Evolutionary conservation across 805 yeast genomes (phyloP), one percentile per base, ranked within the genome.

Genomic region (Barnettozyma wickerhamii): DNA sequence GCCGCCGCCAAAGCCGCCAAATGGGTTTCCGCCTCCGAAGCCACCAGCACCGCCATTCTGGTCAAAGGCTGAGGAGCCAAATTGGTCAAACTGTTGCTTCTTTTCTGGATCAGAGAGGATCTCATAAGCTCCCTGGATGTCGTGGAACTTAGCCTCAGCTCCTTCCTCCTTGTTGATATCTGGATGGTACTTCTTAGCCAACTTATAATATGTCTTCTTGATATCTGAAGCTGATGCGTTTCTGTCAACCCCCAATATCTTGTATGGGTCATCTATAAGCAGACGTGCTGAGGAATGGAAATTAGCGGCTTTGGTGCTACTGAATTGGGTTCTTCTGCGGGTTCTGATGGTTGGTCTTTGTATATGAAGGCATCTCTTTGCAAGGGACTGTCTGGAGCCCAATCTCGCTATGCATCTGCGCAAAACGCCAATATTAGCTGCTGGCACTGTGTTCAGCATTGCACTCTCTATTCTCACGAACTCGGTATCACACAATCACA

Each of bases 181-280:
- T 0, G 99, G 99, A 63, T 93, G 99, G 63, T 71, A 89, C 61
- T 91, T 77, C 63, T 93, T 93, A 13, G 97, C 99, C 48, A 93
- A 69, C 56, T 88, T 83, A 61, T 89, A 89, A 66, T 93, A 93
- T 3, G 96, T 91, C 63, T 90, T 90, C 64, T 93, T 93, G 65
- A 93, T 93, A 17, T 89, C 95, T n/a, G 86, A 74, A 7, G 81
- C 67, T 12, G 81, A 72, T 0, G 99, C 93, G 38, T 59, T 60
- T 46, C 75, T 76, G 20, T 74, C 76, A 21, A 93, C 86, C 4
- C 98, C 98, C 32, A 93, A 67, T 0, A 80, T 76, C 46, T 78
- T 71, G 64, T 93, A 93, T 0, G 99, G 99, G 58, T 93, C 96
- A 30, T 69, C 58, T 14, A 59, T 50, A 12, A 55, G 53, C 2